A percentile compares a stretch with the other conserved stretches of the same genome.
These are phyloP conservation scores for Penicillium sp. DNA, from an alignment of 2,329 filamentous ascomycete species.

Conservation along the genomic window DNA sequence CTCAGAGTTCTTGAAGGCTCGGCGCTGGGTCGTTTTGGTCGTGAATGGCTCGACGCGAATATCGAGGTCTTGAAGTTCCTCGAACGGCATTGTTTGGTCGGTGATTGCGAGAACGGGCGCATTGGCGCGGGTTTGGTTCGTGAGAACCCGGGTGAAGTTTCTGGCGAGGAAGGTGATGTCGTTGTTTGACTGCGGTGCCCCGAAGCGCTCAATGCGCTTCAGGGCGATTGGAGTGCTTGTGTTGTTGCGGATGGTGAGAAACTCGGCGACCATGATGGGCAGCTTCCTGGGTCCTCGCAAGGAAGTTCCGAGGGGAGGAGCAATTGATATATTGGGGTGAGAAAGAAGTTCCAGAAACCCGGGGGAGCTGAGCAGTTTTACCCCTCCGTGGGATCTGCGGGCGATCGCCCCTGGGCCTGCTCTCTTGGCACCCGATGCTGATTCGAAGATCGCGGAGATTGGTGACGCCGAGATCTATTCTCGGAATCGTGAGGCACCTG, in stretches of 20 bases:
- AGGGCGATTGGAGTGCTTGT: conserved; percentile 72
- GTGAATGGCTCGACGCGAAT: conserved; percentile 68
- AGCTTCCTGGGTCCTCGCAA: not conserved
- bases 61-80: conserved; percentile 60
- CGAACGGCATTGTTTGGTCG: conserved; percentile 59
- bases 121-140: conserved; percentile 43
- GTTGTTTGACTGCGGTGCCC: conserved; percentile 48
- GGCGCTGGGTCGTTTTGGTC: conserved; percentile 62
- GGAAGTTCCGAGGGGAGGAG: not conserved
- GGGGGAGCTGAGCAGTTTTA: conserved; percentile 3
- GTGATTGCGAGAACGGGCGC: conserved; percentile 46
- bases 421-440: conserved; percentile 16
- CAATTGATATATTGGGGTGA: not conserved
- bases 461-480: conserved; percentile 5
- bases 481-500: not conserved
- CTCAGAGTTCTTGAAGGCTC: conserved; percentile 54
- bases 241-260: conserved; percentile 77
- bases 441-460: conserved; percentile 14
- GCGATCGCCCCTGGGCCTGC: conserved; percentile 11
- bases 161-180: conserved; percentile 46
- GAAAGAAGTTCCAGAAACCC: not conserved
- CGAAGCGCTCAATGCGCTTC: conserved; percentile 71
- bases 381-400: conserved; percentile 20
- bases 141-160: conserved; percentile 47
- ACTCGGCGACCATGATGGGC: conserved; percentile 38